These are phyloP conservation scores for Kingdonia uniflora DNA, from an alignment of 164 flowering plant species.

Conservation along the genomic window DNA sequence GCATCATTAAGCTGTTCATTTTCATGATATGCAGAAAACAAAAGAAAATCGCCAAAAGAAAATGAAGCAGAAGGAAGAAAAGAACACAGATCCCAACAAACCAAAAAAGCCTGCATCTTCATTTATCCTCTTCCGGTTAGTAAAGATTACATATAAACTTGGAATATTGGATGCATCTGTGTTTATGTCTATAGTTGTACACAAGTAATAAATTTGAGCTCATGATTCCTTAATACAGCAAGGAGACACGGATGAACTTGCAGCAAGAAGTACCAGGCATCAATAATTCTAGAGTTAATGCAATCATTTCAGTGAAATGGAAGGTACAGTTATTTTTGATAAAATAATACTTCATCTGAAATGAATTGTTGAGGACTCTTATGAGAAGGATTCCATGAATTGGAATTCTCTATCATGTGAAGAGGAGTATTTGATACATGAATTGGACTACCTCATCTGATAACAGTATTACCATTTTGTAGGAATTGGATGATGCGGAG, in stretches of 20 bases:
- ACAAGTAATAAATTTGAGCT: background rate
- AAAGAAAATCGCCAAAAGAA: slow-evolving; percentile 53
- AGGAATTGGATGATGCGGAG: slow-evolving; percentile 68
- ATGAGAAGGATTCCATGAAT: too few relatives aligned
- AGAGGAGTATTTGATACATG: too few relatives aligned
- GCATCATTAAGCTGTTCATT: too few relatives aligned
- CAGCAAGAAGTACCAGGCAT: slow-evolving; percentile 49
- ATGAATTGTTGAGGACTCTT: too few relatives aligned
- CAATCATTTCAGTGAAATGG: slow-evolving; percentile 84
- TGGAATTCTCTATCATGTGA: too few relatives aligned
- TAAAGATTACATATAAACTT: background rate
- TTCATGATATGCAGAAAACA: slow-evolving; percentile 34
- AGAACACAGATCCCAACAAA: slow-evolving; percentile 61
- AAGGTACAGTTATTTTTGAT: slow-evolving; percentile 39
- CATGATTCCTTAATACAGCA: slow-evolving; percentile 31
- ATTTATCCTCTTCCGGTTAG: slow-evolving; percentile 60
- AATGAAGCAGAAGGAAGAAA: slow-evolving; percentile 38
- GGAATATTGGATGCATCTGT: too few relatives aligned
- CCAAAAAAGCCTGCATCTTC: slow-evolving; percentile 93
- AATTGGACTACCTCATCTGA: too few relatives aligned
- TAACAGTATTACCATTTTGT: too few relatives aligned
- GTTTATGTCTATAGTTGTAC: too few relatives aligned
- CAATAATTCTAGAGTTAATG: slow-evolving; percentile 49
- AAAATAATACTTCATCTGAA: too few relatives aligned
- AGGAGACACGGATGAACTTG: slow-evolving; percentile 59